These are phyloP conservation scores for Phialemonium atrogriseum DNA, from an alignment of 2,329 filamentous ascomycete species.

Conservation along the genomic window DNA sequence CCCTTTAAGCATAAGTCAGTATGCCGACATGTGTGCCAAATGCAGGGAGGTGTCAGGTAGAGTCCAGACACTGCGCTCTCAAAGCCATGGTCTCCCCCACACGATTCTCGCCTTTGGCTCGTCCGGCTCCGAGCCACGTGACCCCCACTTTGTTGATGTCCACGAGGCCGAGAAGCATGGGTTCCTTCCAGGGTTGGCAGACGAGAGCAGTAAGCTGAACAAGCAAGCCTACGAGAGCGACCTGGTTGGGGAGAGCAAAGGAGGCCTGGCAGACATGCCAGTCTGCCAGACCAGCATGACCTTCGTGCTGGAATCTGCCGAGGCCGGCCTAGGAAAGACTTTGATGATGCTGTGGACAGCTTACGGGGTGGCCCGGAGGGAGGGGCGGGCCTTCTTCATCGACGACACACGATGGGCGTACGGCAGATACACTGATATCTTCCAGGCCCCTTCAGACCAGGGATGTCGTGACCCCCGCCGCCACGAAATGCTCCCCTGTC, in stretches of 20 bases:
- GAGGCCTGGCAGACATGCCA: conserved; percentile 35
- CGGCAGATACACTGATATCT: conserved; percentile 65
- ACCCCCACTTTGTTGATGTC: conserved; percentile 68
- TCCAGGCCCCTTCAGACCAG: conserved; percentile 56
- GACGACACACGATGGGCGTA: conserved; percentile 81
- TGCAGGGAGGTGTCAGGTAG: conserved; percentile 56
- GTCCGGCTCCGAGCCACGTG: conserved; percentile 44
- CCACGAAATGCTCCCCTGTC: conserved; percentile 72
- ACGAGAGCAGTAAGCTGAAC: conserved; percentile 22
- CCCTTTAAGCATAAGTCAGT: conserved; percentile 57
- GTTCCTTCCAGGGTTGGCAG: conserved; percentile 43
- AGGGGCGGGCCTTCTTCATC: conserved; percentile 72
- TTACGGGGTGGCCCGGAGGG: conserved; percentile 68
- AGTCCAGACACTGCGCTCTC: conserved; percentile 42
- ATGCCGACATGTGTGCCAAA: conserved; percentile 60
- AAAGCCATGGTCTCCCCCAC: conserved; percentile 23
- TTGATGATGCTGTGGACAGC: conserved; percentile 77
- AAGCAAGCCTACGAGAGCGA: conserved; percentile 18
- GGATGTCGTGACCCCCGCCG: conserved; percentile 63
- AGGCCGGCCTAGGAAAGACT: conserved; percentile 69
- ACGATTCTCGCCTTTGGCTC: conserved; percentile 34
- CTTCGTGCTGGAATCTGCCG: conserved; percentile 64
- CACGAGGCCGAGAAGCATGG: conserved; percentile 59
- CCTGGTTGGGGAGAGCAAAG: conserved; percentile 39
- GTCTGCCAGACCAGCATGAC: conserved; percentile 67